phyloP scores from a whole-genome alignment of 495 filamentous ascomycete species.

The Hyphodiscus hymeniophilus region DNA sequence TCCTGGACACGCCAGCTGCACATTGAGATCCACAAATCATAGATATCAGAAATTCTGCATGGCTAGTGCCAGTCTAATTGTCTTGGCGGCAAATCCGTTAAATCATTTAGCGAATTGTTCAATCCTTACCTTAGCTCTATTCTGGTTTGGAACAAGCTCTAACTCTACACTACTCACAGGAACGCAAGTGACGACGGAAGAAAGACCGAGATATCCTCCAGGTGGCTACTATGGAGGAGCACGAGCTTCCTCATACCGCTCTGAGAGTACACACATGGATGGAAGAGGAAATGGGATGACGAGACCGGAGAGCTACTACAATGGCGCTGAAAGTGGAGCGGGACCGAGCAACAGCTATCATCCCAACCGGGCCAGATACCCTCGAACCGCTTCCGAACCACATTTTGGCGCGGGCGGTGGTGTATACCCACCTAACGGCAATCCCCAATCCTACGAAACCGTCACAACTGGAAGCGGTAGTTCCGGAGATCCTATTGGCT shows the following conservation, averaged over 20 bases:
- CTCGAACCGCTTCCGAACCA: slow-evolving; percentile 38
- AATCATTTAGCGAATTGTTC: neutral
- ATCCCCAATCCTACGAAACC: slow-evolving; percentile 66
- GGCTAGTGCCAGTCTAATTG: slow-evolving; percentile 7
- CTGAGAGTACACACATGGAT: slow-evolving; percentile 36
- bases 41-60: neutral
- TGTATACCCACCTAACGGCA: slow-evolving; percentile 56
- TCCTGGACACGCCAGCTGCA: neutral
- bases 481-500: slow-evolving; percentile 62
- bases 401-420: slow-evolving; percentile 29
- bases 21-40: slow-evolving; percentile 2
- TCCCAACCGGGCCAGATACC: slow-evolving; percentile 34
- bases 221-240: slow-evolving; percentile 39
- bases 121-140: slow-evolving; percentile 2
- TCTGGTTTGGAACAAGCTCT: slow-evolving; percentile 1
- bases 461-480: slow-evolving; percentile 67
- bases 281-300: slow-evolving; percentile 29
- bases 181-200: slow-evolving; percentile 30
- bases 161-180: slow-evolving; percentile 14
- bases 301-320: slow-evolving; percentile 40
- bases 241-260: slow-evolving; percentile 36
- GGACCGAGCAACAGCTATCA: slow-evolving; percentile 30
- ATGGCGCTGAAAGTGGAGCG: slow-evolving; percentile 31
- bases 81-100: no score
- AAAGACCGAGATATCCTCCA: slow-evolving; percentile 39